Percentiles rank a stretch among this genome's conserved stretches.
Conservation (phyloP, 139 green algal species). For the Coelastrella sp. region DNA sequence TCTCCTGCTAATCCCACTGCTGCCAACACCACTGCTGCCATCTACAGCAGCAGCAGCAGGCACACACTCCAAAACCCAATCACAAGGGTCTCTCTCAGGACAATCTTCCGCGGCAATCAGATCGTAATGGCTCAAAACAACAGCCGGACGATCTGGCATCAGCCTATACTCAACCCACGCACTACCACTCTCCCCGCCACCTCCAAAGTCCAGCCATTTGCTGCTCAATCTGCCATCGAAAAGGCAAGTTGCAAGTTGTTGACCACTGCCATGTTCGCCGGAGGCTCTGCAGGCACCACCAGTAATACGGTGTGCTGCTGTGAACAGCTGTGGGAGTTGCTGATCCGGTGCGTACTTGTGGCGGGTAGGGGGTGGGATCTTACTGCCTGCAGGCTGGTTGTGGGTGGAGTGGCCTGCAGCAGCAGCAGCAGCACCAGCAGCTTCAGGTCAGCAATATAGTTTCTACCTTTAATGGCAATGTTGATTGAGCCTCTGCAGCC, state of each 20-base stretch:
- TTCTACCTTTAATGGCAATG: neutral
- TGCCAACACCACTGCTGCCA: constrained; percentile 6
- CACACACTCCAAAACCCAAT: constrained; percentile 73
- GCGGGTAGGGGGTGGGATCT: neutral
- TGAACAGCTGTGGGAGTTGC: constrained; percentile 19
- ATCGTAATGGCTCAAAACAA: constrained; percentile 64
- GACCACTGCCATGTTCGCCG: constrained; percentile 34
- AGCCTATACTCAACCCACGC: constrained; percentile 80
- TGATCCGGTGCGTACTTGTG: neutral
- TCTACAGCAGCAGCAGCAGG: neutral
- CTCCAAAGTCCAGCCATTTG: constrained; percentile 92
- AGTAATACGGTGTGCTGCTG: constrained; percentile 23
- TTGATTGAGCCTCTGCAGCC: constrained; percentile 48
- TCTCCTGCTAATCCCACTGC: neutral
- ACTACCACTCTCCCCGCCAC: constrained; percentile 48
- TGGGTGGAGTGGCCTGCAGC: neutral
- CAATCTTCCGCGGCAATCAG: constrained; percentile 76
- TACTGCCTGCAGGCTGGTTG: no score
- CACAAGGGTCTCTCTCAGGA: constrained; percentile 76
- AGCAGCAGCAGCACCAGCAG: neutral
- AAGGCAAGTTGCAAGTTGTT: neutral
- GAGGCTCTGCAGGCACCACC: constrained; percentile 51
- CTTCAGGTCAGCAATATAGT: no score
- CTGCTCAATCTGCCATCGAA: constrained; percentile 47
- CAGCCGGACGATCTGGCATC: constrained; percentile 8